Conservation (phyloP, 2,329 filamentous ascomycete genomes). For the Ceratocystis papillata region DNA sequence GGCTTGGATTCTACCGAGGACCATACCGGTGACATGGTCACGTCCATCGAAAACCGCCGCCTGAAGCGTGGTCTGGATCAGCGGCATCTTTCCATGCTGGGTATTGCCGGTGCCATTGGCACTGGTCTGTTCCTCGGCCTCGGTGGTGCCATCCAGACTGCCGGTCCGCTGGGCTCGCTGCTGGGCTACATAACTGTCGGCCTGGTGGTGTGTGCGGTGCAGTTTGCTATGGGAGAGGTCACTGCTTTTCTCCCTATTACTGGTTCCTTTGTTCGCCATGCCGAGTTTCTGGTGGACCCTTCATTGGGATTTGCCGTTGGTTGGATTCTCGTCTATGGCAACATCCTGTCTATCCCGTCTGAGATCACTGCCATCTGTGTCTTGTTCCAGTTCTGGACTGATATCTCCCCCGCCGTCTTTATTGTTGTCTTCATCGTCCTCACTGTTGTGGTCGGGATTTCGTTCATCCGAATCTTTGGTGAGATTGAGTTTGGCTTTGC, state of each 20-base stretch:
- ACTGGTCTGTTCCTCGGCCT: slow-evolving; percentile 52
- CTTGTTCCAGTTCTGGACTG: slow-evolving; percentile 53
- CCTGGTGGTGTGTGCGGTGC: slow-evolving; percentile 46
- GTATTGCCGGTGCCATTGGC: slow-evolving; percentile 51
- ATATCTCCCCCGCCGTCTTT: slow-evolving; percentile 43
- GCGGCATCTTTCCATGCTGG: slow-evolving; percentile 51
- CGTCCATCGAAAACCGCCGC: slow-evolving; percentile 39
- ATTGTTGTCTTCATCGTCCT: slow-evolving; percentile 37
- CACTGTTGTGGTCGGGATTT: slow-evolving; percentile 38
- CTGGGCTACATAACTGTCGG: slow-evolving; percentile 48
- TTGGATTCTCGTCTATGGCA: slow-evolving; percentile 47
- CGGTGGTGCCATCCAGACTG: slow-evolving; percentile 42
- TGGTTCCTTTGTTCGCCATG: slow-evolving; percentile 51
- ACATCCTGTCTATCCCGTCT: slow-evolving; percentile 43
- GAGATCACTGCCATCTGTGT: slow-evolving; percentile 55
- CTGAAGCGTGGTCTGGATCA: slow-evolving; percentile 38
- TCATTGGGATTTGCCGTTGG: slow-evolving; percentile 47
- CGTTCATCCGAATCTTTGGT: slow-evolving; percentile 42
- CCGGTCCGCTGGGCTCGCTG: slow-evolving; percentile 39
- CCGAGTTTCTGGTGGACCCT: slow-evolving; percentile 50
- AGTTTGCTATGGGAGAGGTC: slow-evolving; percentile 49
- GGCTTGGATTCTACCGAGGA: slow-evolving; percentile 19
- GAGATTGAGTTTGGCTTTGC: slow-evolving; percentile 47
- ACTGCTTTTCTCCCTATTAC: slow-evolving; percentile 52
- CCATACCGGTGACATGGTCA: slow-evolving; percentile 38